phyloP scores from a whole-genome alignment of 169 alveolate genomes.

The Eimeria tenella region DNA sequence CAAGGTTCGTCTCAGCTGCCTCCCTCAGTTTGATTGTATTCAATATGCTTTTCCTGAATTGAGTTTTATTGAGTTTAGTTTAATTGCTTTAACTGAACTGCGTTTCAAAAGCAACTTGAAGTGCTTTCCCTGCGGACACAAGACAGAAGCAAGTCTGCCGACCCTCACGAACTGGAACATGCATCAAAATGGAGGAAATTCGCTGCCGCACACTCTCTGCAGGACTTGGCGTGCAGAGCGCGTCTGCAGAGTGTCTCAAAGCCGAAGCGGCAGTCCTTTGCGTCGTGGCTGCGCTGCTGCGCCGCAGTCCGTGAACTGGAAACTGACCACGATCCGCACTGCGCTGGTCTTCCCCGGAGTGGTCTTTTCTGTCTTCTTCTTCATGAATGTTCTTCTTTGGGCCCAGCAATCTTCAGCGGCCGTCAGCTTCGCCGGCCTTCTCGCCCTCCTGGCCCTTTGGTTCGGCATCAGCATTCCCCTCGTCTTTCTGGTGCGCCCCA shows the following conservation, averaged over 20 bases:
- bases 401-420: constrained; percentile 83
- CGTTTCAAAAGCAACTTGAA: no score
- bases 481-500: constrained; percentile 79
- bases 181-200: no score
- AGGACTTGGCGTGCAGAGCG: not conserved
- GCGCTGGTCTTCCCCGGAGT: constrained; percentile 87
- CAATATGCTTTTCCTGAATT: no score
- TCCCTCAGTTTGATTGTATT: not conserved
- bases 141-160: no score
- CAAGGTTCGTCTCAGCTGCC: constrained; percentile 79
- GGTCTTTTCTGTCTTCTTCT: constrained; percentile 84
- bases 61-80: no score
- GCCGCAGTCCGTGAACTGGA: constrained; percentile 56
- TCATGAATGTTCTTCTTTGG: constrained; percentile 84
- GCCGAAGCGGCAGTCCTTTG: not conserved
- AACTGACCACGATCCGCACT: constrained; percentile 81
- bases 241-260: not conserved
- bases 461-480: constrained; percentile 91
- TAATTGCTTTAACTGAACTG: no score
- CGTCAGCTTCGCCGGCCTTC: constrained; percentile 83
- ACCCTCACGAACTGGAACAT: no score
- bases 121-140: no score
- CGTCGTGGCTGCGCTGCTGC: not conserved
- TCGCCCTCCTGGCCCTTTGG: constrained; percentile 85
- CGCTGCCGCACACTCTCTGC: no score